A percentile compares a stretch with the other conserved stretches of the same genome.
Evolutionary conservation across 495 filamentous ascomycete species (phyloP).

Genomic region (Xylaria nigripes): DNA sequence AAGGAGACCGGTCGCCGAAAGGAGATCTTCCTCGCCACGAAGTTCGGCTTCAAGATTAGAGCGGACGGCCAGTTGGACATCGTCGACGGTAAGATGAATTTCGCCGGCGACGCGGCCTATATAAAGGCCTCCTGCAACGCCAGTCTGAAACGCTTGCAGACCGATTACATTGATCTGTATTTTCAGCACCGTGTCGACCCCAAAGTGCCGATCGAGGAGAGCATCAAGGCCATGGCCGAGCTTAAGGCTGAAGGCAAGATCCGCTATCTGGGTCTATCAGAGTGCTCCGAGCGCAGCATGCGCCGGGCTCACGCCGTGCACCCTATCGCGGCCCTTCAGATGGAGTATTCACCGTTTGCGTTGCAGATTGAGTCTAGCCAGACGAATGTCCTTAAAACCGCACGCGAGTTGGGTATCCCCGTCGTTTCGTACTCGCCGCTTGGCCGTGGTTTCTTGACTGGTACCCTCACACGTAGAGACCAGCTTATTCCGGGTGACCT

Average conservation of each 20-base stretch:
- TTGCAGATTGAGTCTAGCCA: slow-evolving; percentile 46
- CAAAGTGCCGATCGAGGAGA: slow-evolving; percentile 53
- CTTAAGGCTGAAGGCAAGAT: slow-evolving; percentile 45
- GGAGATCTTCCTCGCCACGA: slow-evolving; percentile 47
- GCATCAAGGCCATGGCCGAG: slow-evolving; percentile 41
- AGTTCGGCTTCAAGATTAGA: slow-evolving; percentile 34
- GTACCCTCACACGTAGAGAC: slow-evolving; percentile 33
- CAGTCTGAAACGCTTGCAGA: slow-evolving; percentile 43
- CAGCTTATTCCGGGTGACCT: slow-evolving; percentile 40
- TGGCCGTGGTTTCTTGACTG: slow-evolving; percentile 52
- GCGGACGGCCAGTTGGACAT: no score
- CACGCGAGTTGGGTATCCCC: slow-evolving; percentile 48
- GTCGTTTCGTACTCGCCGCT: slow-evolving; percentile 56
- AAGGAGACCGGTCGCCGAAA: slow-evolving; percentile 29
- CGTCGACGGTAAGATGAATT: slow-evolving; percentile 8
- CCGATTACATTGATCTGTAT: slow-evolving; percentile 51
- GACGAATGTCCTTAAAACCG: slow-evolving; percentile 40
- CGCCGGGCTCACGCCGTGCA: slow-evolving; percentile 45
- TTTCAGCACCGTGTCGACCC: slow-evolving; percentile 47
- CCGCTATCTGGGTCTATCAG: slow-evolving; percentile 48
- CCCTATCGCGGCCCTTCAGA: slow-evolving; percentile 49
- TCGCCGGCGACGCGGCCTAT: slow-evolving; percentile 23
- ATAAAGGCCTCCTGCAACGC: slow-evolving; percentile 28
- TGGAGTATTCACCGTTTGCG: slow-evolving; percentile 55
- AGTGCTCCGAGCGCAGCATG: slow-evolving; percentile 44